Evolutionary conservation across 2,329 filamentous ascomycete species (phyloP).

Genomic region (Beauveria asiatica): DNA sequence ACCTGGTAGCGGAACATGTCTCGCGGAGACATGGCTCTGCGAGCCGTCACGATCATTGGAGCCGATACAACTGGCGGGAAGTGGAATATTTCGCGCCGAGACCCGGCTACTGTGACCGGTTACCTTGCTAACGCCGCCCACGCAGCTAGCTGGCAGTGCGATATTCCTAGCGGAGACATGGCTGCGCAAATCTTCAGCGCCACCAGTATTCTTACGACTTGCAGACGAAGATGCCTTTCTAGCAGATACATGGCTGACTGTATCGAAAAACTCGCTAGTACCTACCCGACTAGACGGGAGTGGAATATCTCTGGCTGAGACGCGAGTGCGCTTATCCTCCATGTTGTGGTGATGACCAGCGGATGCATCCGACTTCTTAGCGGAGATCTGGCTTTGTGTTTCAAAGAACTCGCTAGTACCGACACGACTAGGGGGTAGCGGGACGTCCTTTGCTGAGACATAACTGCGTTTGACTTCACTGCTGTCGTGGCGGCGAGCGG

Average conservation of each 20-base stretch:
- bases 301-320: slow-evolving; percentile 15
- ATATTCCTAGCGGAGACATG: slow-evolving; percentile 26
- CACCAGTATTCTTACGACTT: not conserved
- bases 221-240: not conserved
- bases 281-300: slow-evolving; percentile 1
- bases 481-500: not conserved
- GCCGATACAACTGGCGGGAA: slow-evolving; percentile 1
- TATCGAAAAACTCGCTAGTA: slow-evolving; percentile 5
- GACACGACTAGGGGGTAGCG: not conserved
- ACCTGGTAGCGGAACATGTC: slow-evolving; percentile 1
- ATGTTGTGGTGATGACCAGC: not conserved
- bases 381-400: not conserved
- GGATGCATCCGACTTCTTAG: not conserved
- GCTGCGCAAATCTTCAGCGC: slow-evolving; percentile 11
- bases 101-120: slow-evolving; percentile 35
- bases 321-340: slow-evolving; percentile 15
- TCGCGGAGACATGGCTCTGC: slow-evolving; percentile 18
- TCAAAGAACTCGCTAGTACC: not conserved
- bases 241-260: slow-evolving; percentile 5
- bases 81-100: slow-evolving; percentile 5
- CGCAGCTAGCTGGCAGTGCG: slow-evolving; percentile 32
- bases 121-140: slow-evolving; percentile 30
- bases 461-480: slow-evolving; percentile 15
- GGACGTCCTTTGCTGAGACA: slow-evolving; percentile 15
- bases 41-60: not conserved